A percentile compares a stretch with the other conserved stretches of the same genome.
These are phyloP conservation scores for Saccharomycopsis sp. DNA, from an alignment of 805 yeast species.

Conservation along the genomic window DNA sequence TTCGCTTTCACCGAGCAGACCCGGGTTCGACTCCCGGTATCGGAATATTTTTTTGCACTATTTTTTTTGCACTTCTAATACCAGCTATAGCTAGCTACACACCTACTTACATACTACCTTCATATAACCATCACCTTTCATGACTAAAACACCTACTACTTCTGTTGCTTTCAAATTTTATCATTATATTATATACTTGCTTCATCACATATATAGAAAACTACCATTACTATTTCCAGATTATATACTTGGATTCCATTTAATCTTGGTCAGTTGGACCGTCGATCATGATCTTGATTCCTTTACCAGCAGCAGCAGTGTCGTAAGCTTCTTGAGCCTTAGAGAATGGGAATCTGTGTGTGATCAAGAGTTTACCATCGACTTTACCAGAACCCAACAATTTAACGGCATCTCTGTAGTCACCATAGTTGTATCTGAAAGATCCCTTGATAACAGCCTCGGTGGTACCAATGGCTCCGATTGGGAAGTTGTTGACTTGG, in stretches of 20 bases:
- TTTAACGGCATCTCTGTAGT: conserved; percentile 65
- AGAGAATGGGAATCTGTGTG: conserved; percentile 65
- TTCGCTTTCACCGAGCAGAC: conserved; percentile 80
- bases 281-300: conserved; percentile 71
- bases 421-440: conserved; percentile 75
- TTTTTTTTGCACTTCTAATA: not conserved
- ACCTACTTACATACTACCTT: not conserved
- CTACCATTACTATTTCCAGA: too few species aligned
- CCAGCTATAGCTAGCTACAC: too few species aligned
- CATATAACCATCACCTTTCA: too few species aligned
- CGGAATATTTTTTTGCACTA: conserved; percentile 43
- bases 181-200: not conserved
- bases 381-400: conserved; percentile 57
- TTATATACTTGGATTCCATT: too few species aligned
- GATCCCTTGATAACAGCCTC: conserved; percentile 68
- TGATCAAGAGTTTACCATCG: conserved; percentile 59
- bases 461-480: conserved; percentile 58
- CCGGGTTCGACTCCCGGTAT: conserved; percentile 87
- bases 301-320: conserved; percentile 52
- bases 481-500: conserved; percentile 58
- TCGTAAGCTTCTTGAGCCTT: conserved; percentile 76
- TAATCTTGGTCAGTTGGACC: conserved; percentile 47
- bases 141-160: too few species aligned
- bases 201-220: not conserved
- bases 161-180: too few species aligned